Evolutionary conservation across 2,329 filamentous ascomycete species (phyloP), one percentile per base, ranked within the genome.

Genomic region (Fusarium sp.): DNA sequence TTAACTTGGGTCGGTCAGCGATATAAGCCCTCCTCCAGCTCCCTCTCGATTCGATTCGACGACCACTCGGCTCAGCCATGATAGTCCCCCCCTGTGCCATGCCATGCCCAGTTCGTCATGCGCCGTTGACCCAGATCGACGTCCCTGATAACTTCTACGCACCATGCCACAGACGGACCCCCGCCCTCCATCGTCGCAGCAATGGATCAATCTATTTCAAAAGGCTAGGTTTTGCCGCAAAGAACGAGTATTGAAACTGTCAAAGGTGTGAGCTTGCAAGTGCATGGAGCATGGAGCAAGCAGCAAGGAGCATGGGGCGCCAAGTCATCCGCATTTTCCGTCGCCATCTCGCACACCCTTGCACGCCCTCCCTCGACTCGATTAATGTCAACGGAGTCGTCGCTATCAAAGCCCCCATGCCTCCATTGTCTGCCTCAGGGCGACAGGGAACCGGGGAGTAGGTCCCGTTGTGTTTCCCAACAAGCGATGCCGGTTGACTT

Each of bases 291-390:
- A 48, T 51, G 55, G 57, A 61, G 15, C 53, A 39, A 68, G 61
- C 70, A 68, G 61, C 70, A 60, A 63, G 59, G 57, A 71, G 52
- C 63, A 63, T 66, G 71, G 71, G 70, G 62, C 66, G 67, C 72
- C 73, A 75, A 61, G 70, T 74, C 73, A 77, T 76, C 74, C 70
- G 68, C 68, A 73, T 75, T 73, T 73, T 62, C 72, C 66, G 70
- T 72, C 67, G 58, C 73, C 70, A 68, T 73, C 66, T 68, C 66
- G 58, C 68, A 71, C 73, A 74, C 71, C 68, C 65, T 69, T 71
- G 57, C 60, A 71, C 68, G 57, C 74, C 71, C 65, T 61, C 72
- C 73, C 65, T 76, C 65, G 60, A 73, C 62, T 72, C 51, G 58
- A 68, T 69, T 36, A 43, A 58, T 61, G 37, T 60, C 52, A 56